These are phyloP conservation scores for Penicillium pancosmium DNA, from an alignment of 495 filamentous ascomycete genomes.

Conservation along the genomic window DNA sequence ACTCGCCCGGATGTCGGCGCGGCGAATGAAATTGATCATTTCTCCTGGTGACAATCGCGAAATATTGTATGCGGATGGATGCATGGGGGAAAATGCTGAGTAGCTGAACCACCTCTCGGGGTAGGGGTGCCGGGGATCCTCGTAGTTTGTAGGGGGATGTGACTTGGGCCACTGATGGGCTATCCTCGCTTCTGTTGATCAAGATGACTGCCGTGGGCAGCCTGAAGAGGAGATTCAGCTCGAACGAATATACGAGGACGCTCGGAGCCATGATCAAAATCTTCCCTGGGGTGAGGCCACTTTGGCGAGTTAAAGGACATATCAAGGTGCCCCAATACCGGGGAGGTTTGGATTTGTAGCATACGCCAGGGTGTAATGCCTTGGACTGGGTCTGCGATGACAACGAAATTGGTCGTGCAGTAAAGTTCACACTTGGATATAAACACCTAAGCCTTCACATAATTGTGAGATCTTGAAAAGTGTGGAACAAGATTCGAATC, in stretches of 20 bases:
- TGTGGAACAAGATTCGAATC: too few relatives aligned
- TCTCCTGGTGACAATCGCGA: constrained; percentile 67
- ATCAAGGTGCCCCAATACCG: constrained; percentile 51
- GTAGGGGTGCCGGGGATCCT: constrained; percentile 58
- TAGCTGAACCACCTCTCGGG: constrained; percentile 79
- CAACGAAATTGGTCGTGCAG: constrained; percentile 73
- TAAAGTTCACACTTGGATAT: too few relatives aligned
- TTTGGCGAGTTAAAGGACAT: constrained; percentile 72
- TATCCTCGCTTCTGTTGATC: constrained; percentile 70
- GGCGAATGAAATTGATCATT: constrained; percentile 72
- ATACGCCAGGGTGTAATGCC: constrained; percentile 30
- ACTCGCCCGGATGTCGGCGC: constrained; percentile 63
- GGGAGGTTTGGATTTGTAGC: constrained; percentile 52
- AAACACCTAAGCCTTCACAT: too few relatives aligned
- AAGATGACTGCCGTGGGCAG: constrained; percentile 75
- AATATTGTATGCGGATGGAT: constrained; percentile 69
- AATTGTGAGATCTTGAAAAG: too few relatives aligned
- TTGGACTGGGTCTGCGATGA: constrained; percentile 75
- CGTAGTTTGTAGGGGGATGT: constrained; percentile 44
- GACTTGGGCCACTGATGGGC: too few relatives aligned
- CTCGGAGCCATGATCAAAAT: constrained; percentile 65
- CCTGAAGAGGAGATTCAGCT: constrained; percentile 85
- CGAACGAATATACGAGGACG: constrained; percentile 81
- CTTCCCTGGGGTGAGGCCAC: constrained; percentile 67
- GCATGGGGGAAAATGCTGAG: constrained; percentile 84